These are phyloP conservation scores for Trametes punicea DNA, from an alignment of 768 basidiomycete genomes.

Conservation along the genomic window DNA sequence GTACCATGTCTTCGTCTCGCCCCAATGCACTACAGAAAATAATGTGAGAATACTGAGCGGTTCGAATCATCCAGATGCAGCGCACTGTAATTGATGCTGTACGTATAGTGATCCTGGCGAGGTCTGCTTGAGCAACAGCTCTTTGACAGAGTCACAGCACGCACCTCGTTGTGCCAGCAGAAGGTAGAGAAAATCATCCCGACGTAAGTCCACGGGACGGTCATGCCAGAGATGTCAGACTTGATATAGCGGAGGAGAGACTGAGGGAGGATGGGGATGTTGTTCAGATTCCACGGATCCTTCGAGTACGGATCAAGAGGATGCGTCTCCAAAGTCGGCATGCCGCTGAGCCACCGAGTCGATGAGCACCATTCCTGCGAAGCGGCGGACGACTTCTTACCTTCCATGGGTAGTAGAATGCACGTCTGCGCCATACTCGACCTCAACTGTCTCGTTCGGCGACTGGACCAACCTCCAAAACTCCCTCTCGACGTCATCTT, in stretches of 20 bases:
- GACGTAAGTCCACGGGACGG: conserved; percentile 98
- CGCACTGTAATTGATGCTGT: conserved; percentile 92
- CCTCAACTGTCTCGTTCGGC: conserved; percentile 86
- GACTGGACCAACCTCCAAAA: conserved; percentile 97
- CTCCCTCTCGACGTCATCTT: conserved; percentile 89
- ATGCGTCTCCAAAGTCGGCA: conserved; percentile 94
- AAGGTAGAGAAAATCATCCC: conserved; percentile 99
- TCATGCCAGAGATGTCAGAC: conserved; percentile 99
- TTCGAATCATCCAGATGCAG: not conserved
- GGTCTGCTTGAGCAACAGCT: conserved; percentile 19
- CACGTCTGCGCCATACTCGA: conserved; percentile 99
- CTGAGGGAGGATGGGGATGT: conserved; percentile 89
- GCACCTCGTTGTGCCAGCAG: conserved; percentile 98
- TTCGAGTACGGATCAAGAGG: conserved; percentile 83
- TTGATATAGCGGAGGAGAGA: conserved; percentile 97
- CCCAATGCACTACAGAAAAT: conserved; percentile 82
- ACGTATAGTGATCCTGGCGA: conserved; percentile 91
- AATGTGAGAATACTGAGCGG: conserved; percentile 7
- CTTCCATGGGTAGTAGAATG: conserved; percentile 97
- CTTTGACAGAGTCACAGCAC: conserved; percentile 21
- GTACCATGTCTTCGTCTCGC: conserved; percentile 99
- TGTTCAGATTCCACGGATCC: conserved; percentile 97
- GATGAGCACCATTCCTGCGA: not conserved
- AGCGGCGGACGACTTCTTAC: too few relatives aligned
- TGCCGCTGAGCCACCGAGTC: conserved; percentile 54